These are phyloP conservation scores for Hydnomerulius pinastri DNA, from an alignment of 768 basidiomycete species.

Conservation along the genomic window DNA sequence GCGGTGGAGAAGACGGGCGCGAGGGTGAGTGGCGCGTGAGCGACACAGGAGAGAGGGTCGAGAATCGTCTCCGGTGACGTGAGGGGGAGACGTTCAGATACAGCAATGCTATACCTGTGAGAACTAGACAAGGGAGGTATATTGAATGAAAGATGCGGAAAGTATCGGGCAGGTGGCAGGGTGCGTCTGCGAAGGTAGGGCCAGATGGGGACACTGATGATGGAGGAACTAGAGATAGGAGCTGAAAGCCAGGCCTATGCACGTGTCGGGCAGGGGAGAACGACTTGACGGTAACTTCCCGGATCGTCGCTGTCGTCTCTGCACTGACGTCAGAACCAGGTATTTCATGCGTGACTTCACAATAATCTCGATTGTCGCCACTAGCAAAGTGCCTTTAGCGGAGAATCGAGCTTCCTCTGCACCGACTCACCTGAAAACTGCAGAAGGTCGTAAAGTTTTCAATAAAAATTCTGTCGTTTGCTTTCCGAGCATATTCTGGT, in stretches of 20 bases:
- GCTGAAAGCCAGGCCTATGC: conserved; percentile 78
- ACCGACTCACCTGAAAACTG: conserved; percentile 67
- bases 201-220: conserved; percentile 22
- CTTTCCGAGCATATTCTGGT: conserved; percentile 81
- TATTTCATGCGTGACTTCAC: conserved; percentile 64
- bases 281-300: conserved; percentile 87
- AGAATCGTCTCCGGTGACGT: conserved; percentile 17
- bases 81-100: conserved; percentile 41
- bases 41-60: conserved; percentile 34
- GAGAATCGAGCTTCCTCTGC: background rate
- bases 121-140: conserved; percentile 63
- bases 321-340: conserved; percentile 23
- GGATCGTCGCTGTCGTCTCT: conserved; percentile 37
- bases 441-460: conserved; percentile 59
- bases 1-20: conserved; percentile 22
- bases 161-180: conserved; percentile 81
- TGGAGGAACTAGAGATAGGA: conserved; percentile 64
- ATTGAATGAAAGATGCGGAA: conserved; percentile 55
- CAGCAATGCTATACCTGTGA: conserved; percentile 53
- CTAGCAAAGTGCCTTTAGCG: conserved; percentile 37
- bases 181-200: conserved; percentile 59
- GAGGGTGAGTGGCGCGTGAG: conserved; percentile 31
- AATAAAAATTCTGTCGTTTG: conserved; percentile 77
- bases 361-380: conserved; percentile 92
- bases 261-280: conserved; percentile 80